phyloP scores from a whole-genome alignment of 441 rosid genomes.

The Biscutella laevigata region DNA sequence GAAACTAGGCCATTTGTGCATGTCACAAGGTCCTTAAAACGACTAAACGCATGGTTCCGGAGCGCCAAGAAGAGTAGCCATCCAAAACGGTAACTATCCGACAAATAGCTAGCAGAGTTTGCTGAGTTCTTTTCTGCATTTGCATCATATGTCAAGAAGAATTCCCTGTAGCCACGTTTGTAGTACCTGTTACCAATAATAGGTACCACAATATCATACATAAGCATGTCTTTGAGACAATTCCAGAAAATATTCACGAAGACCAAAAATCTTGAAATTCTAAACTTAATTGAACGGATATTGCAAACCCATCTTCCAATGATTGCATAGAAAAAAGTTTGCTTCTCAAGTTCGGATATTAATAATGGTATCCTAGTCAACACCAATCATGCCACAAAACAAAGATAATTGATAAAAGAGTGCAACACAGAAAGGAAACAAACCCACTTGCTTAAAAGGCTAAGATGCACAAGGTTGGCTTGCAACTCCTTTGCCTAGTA shows the following conservation, averaged over 20 bases:
- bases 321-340: conserved; percentile 6
- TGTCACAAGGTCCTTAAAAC: conserved; percentile 77
- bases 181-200: conserved; percentile 51
- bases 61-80: conserved; percentile 93
- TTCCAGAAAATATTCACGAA: neutral
- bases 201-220: too few relatives aligned
- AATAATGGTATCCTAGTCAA: neutral
- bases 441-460: conserved; percentile 72
- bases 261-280: neutral
- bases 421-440: conserved; percentile 13
- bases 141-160: conserved; percentile 51
- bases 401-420: neutral
- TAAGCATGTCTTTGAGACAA: neutral
- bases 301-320: conserved; percentile 3
- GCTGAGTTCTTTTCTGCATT: conserved; percentile 40
- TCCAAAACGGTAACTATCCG: conserved; percentile 74
- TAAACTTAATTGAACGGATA: neutral
- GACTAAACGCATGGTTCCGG: conserved; percentile 71
- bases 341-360: neutral
- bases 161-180: conserved; percentile 64
- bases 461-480: conserved; percentile 71
- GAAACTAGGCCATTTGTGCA: conserved; percentile 82
- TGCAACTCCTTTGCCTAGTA: conserved; percentile 77
- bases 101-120: conserved; percentile 30
- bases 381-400: neutral